Evolutionary conservation across 2,329 filamentous ascomycete species (phyloP).

Genomic region (Madurella fahalii): DNA sequence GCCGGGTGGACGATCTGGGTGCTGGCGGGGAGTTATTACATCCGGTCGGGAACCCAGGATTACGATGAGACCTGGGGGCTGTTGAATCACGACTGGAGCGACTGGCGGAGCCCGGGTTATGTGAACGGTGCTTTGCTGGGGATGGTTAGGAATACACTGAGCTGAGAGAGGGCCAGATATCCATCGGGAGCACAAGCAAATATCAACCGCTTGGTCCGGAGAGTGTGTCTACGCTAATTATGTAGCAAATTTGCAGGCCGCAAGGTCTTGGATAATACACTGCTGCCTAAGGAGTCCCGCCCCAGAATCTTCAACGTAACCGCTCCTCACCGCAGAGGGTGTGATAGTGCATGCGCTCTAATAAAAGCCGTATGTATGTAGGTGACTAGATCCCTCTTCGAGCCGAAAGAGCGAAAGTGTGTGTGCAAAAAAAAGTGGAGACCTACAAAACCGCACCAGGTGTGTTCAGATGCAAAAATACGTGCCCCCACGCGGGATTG

Average conservation of each 20-base stretch:
- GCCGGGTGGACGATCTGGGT: conserved; percentile 58
- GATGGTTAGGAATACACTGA: conserved; percentile 32
- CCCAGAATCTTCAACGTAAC: too few relatives aligned
- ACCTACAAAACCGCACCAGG: too few relatives aligned
- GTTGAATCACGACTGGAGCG: conserved; percentile 50
- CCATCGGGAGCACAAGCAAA: background rate
- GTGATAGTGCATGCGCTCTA: too few relatives aligned
- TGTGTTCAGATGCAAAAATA: too few relatives aligned
- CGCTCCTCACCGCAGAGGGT: too few relatives aligned
- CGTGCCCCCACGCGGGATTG: conserved; percentile 16
- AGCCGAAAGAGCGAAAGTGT: background rate
- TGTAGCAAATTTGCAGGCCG: too few relatives aligned
- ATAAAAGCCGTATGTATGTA: background rate
- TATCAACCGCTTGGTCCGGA: too few relatives aligned
- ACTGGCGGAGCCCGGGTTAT: conserved; percentile 44
- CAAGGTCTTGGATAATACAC: too few relatives aligned
- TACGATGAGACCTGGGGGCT: conserved; percentile 56
- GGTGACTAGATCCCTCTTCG: background rate
- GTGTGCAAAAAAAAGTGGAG: too few relatives aligned
- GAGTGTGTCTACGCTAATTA: too few relatives aligned
- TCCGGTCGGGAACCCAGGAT: conserved; percentile 49
- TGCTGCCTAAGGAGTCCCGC: too few relatives aligned
- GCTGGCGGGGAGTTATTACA: conserved; percentile 55
- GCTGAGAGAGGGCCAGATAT: background rate
- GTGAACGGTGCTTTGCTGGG: conserved; percentile 39